phyloP scores from a whole-genome alignment of 2,329 filamentous ascomycete species.

The Aspergillus awamori region DNA sequence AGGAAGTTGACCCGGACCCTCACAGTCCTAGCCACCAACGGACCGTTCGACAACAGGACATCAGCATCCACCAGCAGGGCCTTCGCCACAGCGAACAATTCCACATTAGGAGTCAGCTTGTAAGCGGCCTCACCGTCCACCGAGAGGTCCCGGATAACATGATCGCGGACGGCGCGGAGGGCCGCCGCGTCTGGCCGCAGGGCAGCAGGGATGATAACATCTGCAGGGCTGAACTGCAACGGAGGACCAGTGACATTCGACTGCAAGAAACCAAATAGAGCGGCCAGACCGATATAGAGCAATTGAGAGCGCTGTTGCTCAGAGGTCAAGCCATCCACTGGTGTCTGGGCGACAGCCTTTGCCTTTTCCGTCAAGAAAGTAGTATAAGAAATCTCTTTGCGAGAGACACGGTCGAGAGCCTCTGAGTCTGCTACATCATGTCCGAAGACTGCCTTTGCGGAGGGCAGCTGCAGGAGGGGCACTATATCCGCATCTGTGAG shows the following conservation, averaged over 20 bases:
- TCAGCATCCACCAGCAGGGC: conserved; percentile 56
- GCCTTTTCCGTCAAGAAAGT: conserved; percentile 41
- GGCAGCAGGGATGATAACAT: conserved; percentile 51
- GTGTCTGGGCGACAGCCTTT: conserved; percentile 25
- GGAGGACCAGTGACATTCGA: conserved; percentile 86
- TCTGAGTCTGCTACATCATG: conserved; percentile 34
- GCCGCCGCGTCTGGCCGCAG: conserved; percentile 44
- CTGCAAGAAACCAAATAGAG: conserved; percentile 79
- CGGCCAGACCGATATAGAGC: conserved; percentile 65
- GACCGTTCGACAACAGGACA: conserved; percentile 47
- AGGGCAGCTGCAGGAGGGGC: conserved; percentile 37
- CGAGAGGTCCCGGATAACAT: conserved; percentile 70
- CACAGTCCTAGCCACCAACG: conserved; percentile 58
- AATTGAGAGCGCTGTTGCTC: conserved; percentile 43
- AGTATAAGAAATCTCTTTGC: conserved; percentile 41
- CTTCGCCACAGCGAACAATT: conserved; percentile 79
- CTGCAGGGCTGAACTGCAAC: conserved; percentile 60
- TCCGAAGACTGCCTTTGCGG: conserved; percentile 45
- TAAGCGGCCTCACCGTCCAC: conserved; percentile 88
- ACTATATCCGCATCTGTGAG: conserved; percentile 38
- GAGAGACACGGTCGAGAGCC: conserved; percentile 32
- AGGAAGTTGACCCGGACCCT: conserved; percentile 73
- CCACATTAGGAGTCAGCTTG: conserved; percentile 77
- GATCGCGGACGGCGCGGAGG: conserved; percentile 52
- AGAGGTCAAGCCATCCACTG: conserved; percentile 24